Percentiles rank a stretch among this genome's conserved stretches.
Conservation (phyloP, 202 grass and related monocot genomes). For the Digitaria exilis region DNA sequence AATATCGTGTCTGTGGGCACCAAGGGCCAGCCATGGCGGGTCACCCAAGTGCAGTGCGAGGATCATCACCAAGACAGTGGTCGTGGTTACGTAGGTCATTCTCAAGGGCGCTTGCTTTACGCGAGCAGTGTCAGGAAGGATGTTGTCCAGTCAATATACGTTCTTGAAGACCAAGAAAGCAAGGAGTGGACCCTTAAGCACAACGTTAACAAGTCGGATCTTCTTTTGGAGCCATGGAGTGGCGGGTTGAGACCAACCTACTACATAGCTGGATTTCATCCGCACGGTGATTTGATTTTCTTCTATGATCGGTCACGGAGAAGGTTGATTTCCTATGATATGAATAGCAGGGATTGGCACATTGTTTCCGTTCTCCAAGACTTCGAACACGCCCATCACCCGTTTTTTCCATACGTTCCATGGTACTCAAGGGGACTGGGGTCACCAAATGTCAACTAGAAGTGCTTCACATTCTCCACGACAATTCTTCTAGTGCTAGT, state of each 20-base stretch:
- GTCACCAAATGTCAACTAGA: neutral
- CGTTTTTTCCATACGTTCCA: neutral
- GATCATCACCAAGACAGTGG: fast-evolving
- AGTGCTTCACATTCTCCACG: neutral
- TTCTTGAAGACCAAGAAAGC: slow-evolving; percentile 1
- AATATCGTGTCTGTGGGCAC: neutral
- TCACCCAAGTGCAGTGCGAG: neutral
- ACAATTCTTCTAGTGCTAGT: neutral
- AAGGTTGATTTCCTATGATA: neutral
- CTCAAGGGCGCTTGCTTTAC: neutral
- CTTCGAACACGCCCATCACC: neutral
- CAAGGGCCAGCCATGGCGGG: neutral
- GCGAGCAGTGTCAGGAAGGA: fast-evolving
- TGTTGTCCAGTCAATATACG: neutral
- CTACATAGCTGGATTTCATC: neutral
- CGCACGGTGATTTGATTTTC: neutral
- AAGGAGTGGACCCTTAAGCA: neutral
- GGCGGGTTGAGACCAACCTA: neutral
- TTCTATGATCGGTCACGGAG: neutral
- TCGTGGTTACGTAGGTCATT: neutral
- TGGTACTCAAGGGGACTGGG: neutral
- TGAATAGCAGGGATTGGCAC: neutral
- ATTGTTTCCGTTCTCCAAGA: neutral
- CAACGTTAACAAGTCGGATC: neutral
- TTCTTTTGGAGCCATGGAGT: neutral